phyloP scores from a whole-genome alignment of 768 basidiomycete genomes.

The Termitomyces sp. region DNA sequence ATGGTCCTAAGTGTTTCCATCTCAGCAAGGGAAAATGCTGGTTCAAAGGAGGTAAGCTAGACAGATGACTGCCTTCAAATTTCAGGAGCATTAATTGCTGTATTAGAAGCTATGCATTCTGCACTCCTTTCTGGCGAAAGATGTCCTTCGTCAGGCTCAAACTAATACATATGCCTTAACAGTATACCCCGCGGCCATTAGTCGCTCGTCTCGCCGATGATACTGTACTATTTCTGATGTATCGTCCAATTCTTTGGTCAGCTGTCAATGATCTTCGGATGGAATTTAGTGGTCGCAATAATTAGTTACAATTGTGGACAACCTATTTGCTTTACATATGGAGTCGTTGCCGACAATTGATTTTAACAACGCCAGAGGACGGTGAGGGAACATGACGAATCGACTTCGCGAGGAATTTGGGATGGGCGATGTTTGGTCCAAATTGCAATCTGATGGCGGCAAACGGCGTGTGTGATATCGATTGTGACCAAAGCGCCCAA shows the following conservation, averaged over 20 bases:
- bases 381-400: not conserved
- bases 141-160: constrained; percentile 7
- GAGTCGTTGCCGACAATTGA: not conserved
- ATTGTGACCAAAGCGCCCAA: constrained; percentile 27
- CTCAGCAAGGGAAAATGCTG: constrained; percentile 79
- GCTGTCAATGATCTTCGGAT: constrained; percentile 14
- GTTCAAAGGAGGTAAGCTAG: constrained; percentile 67
- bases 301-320: constrained; percentile 13
- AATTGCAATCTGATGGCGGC: constrained; percentile 27
- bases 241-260: constrained; percentile 11
- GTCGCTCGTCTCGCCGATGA: not conserved
- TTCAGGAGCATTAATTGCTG: not conserved
- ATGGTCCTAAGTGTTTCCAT: constrained; percentile 69
- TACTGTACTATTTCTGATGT: constrained; percentile 10
- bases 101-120: constrained; percentile 43
- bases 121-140: constrained; percentile 1
- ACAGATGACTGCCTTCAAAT: not conserved
- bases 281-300: constrained; percentile 11
- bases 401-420: too few species aligned
- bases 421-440: not conserved
- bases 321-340: constrained; percentile 3
- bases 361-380: not conserved
- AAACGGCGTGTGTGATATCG: constrained; percentile 71
- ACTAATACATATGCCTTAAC: constrained; percentile 7
- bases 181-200: constrained; percentile 8